Percentiles rank a stretch among this genome's conserved stretches.
These are phyloP conservation scores for Bocquillonia castaneifolia DNA, from an alignment of 441 rosid species.

Conservation along the genomic window DNA sequence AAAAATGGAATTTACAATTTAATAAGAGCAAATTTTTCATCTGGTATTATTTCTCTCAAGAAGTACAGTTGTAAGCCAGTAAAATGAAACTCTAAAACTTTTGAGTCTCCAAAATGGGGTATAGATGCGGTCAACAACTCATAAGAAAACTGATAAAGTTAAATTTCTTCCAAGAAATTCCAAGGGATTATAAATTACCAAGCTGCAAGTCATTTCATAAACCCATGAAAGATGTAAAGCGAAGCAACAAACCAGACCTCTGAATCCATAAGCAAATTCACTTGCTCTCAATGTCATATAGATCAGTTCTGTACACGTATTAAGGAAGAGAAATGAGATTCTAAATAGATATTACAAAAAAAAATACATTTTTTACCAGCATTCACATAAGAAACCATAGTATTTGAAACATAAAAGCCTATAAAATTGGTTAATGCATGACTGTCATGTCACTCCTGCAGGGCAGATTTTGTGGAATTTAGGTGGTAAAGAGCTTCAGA, in stretches of 20 bases:
- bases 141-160: background rate
- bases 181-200: background rate
- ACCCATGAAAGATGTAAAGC: background rate
- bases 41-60: conserved; percentile 2
- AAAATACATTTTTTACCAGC: too few relatives aligned
- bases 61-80: background rate
- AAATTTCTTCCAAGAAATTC: background rate
- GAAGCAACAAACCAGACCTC: background rate
- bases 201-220: background rate
- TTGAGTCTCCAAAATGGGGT: background rate
- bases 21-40: background rate
- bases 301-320: conserved; percentile 43
- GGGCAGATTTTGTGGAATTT: too few relatives aligned
- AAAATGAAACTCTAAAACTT: background rate
- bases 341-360: background rate
- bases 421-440: background rate
- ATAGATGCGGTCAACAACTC: background rate
- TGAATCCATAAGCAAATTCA: conserved; percentile 24
- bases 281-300: conserved; percentile 60
- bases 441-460: background rate
- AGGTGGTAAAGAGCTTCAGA: too few relatives aligned
- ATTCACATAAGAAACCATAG: background rate
- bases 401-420: background rate
- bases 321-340: conserved; percentile 33
- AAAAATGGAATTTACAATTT: background rate